phyloP scores from a whole-genome alignment of 1,139 yeast species.

The Kurtzmaniella quercitrusa region DNA sequence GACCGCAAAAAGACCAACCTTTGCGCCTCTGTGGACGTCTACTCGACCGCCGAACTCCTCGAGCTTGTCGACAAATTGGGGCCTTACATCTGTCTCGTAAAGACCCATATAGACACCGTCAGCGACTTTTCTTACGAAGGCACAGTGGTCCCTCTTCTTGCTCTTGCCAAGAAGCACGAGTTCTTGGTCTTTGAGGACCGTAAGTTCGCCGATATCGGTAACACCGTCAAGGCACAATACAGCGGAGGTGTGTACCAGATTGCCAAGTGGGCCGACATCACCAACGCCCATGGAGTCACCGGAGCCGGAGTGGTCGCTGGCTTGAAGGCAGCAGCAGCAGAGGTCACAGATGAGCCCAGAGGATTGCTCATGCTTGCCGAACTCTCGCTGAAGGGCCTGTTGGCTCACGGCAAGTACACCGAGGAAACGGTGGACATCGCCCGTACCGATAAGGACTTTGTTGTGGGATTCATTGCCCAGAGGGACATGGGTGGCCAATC shows the following conservation, averaged over 20 bases:
- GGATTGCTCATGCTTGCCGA: slow-evolving; percentile 96
- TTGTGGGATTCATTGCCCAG: slow-evolving; percentile 95
- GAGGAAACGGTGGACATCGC: slow-evolving; percentile 86
- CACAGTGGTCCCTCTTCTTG: slow-evolving; percentile 71
- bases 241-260: slow-evolving; percentile 85
- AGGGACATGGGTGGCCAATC: slow-evolving; percentile 77
- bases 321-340: slow-evolving; percentile 75
- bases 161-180: slow-evolving; percentile 68
- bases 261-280: slow-evolving; percentile 93
- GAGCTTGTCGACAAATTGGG: slow-evolving; percentile 73
- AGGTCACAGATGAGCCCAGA: slow-evolving; percentile 68
- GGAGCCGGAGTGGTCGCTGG: slow-evolving; percentile 94
- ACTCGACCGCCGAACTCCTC: slow-evolving; percentile 71
- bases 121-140: slow-evolving; percentile 82
- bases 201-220: slow-evolving; percentile 98
- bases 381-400: slow-evolving; percentile 85
- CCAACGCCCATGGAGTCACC: slow-evolving; percentile 97
- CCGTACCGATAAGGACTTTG: slow-evolving; percentile 78
- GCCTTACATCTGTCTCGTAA: slow-evolving; percentile 85
- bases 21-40: slow-evolving; percentile 95
- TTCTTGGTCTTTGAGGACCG: slow-evolving; percentile 93
- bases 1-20: slow-evolving; percentile 78
- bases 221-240: slow-evolving; percentile 92
- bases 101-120: slow-evolving; percentile 91
- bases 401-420: slow-evolving; percentile 92